Evolutionary conservation across 768 basidiomycete genomes (phyloP), one percentile per base, ranked within the genome.

Genomic region (Mycena crocata): DNA sequence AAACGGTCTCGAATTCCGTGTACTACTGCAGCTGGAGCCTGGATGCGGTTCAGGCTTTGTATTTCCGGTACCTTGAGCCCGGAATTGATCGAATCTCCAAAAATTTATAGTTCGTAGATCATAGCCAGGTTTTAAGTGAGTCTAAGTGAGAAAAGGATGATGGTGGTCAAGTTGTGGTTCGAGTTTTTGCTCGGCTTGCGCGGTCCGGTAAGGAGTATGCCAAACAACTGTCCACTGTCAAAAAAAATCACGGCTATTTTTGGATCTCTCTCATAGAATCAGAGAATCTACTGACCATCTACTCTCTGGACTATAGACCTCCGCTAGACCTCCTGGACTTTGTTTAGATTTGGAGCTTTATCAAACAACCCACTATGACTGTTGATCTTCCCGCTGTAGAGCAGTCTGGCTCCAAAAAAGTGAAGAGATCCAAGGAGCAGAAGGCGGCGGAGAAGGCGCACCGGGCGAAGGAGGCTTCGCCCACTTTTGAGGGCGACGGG

Each of bases 371-470:
- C 35, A 61, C 45, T 6, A 67, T 66, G 66, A 28, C 66, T 17
- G 60, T 28, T 21, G 23, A 52, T 3, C 57, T 64, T 39, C 1
- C 46, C 13, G 55, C 17, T 24, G 19, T 44, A 23, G 60, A 54
- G 10, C 15, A 19, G 23, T 45, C 50, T 12, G 44, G 28, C 32
- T 14, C 51, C 26, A 65, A 63, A 67, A 70, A 68, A 59, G 45
- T 45, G 46, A 69, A 69, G 66, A 66, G 66, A 56, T 62, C 69
- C 24, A 66, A 69, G 49, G 72, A 57, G 66, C 46, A 62, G 35
- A 58, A 68, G 57, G 56, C 71, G 37, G 72, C 75, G 56, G 75
- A 77, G 66, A 74, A 78, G 72, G 79, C 76, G 61, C 75, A 76
- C 56, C 73, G 70, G 37, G 71, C 58, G 37, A 65, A n/a, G 23